These are phyloP conservation scores for Pseudocercospora pini-densiflorae DNA, from an alignment of 2,329 filamentous ascomycete species.

Conservation along the genomic window DNA sequence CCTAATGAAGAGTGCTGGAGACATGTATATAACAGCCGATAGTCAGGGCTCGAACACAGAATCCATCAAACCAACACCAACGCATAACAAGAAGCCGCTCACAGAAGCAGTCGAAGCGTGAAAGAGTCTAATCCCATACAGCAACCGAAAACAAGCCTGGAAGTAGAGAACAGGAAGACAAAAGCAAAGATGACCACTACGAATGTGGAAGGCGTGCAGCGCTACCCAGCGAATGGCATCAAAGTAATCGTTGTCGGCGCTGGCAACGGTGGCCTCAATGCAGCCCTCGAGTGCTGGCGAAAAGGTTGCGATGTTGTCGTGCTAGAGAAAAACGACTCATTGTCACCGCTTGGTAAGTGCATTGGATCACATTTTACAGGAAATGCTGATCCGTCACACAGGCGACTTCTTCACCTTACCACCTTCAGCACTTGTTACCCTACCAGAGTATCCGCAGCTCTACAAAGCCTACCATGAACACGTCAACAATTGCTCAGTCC, in stretches of 20 bases:
- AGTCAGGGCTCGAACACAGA: too few relatives aligned
- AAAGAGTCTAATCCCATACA: too few relatives aligned
- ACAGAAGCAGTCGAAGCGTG: too few relatives aligned
- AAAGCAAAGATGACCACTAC: neutral
- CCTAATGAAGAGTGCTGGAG: too few relatives aligned
- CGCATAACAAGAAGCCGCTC: too few relatives aligned
- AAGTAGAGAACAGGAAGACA: too few relatives aligned
- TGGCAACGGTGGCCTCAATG: conserved; percentile 20
- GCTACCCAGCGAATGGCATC: conserved; percentile 19
- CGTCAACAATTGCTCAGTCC: conserved; percentile 5
- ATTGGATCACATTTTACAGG: too few relatives aligned
- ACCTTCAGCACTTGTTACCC: conserved; percentile 8
- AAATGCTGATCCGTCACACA: too few relatives aligned
- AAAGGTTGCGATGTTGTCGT: conserved; percentile 24
- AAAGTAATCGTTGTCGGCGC: conserved; percentile 26
- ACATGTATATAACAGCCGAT: too few relatives aligned
- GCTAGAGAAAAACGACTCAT: conserved; percentile 6
- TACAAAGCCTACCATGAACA: conserved; percentile 4
- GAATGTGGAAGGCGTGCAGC: conserved; percentile 40
- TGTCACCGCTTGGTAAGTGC: neutral
- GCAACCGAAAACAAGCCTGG: too few relatives aligned
- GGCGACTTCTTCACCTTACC: conserved; percentile 17
- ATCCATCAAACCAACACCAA: too few relatives aligned
- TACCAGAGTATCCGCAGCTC: conserved; percentile 1
- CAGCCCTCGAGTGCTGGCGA: conserved; percentile 26